These are phyloP conservation scores for Conidiobolus coronatus DNA, from an alignment of 371 early-diverging fungal species.

Conservation along the genomic window DNA sequence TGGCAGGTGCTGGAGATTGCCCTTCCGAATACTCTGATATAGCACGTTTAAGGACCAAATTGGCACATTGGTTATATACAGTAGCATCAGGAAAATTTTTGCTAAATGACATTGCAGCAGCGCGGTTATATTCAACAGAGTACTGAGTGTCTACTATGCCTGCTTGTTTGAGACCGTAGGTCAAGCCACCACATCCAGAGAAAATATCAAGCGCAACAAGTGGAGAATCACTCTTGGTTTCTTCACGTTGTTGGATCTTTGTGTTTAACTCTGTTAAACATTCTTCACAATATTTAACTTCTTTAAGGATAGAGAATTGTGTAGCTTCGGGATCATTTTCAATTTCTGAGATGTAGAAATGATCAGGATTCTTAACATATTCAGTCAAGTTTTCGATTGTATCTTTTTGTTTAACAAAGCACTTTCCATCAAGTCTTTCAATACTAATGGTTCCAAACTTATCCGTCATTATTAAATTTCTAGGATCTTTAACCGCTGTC, in stretches of 20 bases:
- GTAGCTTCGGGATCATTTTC: neutral
- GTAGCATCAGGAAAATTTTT: slow-evolving; percentile 25
- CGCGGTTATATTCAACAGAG: slow-evolving; percentile 24
- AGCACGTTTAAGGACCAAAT: slow-evolving; percentile 23
- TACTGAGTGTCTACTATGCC: slow-evolving; percentile 23
- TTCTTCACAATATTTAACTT: slow-evolving; percentile 11
- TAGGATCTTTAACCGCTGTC: too few relatives aligned
- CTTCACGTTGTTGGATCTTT: neutral
- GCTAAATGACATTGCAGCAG: slow-evolving; percentile 26
- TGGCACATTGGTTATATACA: slow-evolving; percentile 28
- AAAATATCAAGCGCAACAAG: slow-evolving; percentile 31
- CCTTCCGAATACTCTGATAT: slow-evolving; percentile 14
- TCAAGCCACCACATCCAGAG: slow-evolving; percentile 36
- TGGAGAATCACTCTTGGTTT: slow-evolving; percentile 2
- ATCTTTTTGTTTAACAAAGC: slow-evolving; percentile 19
- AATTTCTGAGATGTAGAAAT: slow-evolving; percentile 14
- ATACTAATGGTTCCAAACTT: neutral
- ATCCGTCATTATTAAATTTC: too few relatives aligned
- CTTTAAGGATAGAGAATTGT: neutral
- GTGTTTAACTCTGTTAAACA: slow-evolving; percentile 6
- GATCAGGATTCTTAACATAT: slow-evolving; percentile 15
- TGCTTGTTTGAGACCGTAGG: slow-evolving; percentile 25
- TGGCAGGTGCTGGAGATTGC: slow-evolving; percentile 5
- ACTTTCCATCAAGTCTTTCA: slow-evolving; percentile 17
- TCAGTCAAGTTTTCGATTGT: slow-evolving; percentile 10